Evolutionary conservation across 257 asterid genomes (phyloP), one percentile per base, ranked within the genome.

Genomic region (Lycium barbarum): DNA sequence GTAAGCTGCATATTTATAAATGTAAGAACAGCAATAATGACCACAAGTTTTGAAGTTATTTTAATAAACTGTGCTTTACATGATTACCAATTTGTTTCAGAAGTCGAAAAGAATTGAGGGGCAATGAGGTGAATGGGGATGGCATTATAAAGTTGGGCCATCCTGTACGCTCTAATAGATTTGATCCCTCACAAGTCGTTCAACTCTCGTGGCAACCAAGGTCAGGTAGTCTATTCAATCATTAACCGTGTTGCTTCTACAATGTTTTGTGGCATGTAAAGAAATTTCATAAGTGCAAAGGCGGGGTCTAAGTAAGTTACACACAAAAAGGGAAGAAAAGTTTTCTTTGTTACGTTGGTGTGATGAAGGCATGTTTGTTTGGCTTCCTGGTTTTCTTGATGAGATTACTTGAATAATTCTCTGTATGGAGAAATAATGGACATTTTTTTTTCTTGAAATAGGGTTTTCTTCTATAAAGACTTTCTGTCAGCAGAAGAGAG

Each of bases 141-240:
- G 40, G 20, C n/a, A 33, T 76, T 71, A 79, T 84, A 83, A 88
- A 70, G 86, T 62, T 72, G 68, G 88, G 84, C 72, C 84, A 51
- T 72, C 85, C 84, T 22, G 43, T 47, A 80, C 87, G 76, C 36
- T 87, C 85, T 67, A 87, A 85, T 85, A 83, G 80, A 49, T 62
- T 90, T 82, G 93, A 93, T 84, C 99, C 97, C 9, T 90, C 99
- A 65, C 87, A 55, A 87, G 98, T 90, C 55, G 57, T 88, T 86
- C 94, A 90, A 84, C 90, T 95, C 80, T 90, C 97, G 10, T 91
- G 99, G 99, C 97, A 71, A 85, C 99, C 98, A 93, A 95, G 99
- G 99, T 95, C 97, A 92, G 97, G 97, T 92, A 91, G 88, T 90
- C 87, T 76, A 74, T 84, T 83, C 49, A 66, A 73, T 86, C 89